Base-by-base conservation (phyloP, 352 stramenopile species). In the Phytophthora capsici region DNA sequence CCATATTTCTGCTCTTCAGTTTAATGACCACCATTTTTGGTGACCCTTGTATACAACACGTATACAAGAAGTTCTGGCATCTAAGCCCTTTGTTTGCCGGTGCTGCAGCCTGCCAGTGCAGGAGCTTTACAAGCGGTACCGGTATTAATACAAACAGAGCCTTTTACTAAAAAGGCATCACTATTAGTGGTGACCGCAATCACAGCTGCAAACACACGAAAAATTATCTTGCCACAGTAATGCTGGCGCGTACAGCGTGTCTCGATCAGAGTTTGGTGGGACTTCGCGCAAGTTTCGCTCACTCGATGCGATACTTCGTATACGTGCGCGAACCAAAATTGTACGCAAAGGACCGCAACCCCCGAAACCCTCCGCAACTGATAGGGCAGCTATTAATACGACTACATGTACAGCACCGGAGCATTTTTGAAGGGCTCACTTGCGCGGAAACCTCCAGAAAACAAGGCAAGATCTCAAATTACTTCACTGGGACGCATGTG, bases 281-380 rank as follows among this genome's bases (percentile, higher is more conserved):
- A 25, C 25, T 25, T 6, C 43, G 22, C 6, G 23, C 44, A 41
- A 30, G 17, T 48, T 57, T 58, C 50, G 50, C 13, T 38, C 37
- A 2, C 14, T n/a, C 4, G 36, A n/a, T 48, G 36, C 19, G 32
- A 34, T 41, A 41, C n/a, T 53, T 36, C 26, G 9, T 34, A 13
- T 12, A 34, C 28, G 9, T 34, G 28, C 28, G 28, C 10, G 28
- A 10, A 14, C 45, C 32, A n/a, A n/a, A n/a, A n/a, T n/a, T n/a
- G n/a, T n/a, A n/a, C n/a, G n/a, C n/a, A n/a, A 38, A 40, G 34
- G 10, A 40, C 12, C 37, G 22, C 50, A 48, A 41, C 36, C 44
- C 25, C 13, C 44, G 13, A 23, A 52, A 52, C 0, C 16, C 36
- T 28, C 2, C 45, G 26, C 45, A 38, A 40, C 26, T 32, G 28